Evolutionary conservation across 108 stramenopile species (phyloP).

Genomic region (Nitzschia sp.): DNA sequence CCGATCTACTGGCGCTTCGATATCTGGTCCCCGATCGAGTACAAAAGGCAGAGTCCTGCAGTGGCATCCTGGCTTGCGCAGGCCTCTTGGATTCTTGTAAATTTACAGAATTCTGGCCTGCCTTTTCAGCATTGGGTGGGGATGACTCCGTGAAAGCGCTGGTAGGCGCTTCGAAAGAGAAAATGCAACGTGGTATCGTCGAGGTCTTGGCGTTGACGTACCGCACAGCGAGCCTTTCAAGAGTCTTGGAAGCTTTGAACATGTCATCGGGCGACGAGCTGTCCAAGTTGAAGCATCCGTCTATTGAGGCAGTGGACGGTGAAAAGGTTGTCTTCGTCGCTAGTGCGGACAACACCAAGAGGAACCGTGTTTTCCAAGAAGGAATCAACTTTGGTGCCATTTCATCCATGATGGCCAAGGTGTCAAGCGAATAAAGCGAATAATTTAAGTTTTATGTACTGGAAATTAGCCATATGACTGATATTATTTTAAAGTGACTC

Average conservation of each 20-base stretch:
- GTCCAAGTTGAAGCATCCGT: slow-evolving; percentile 28
- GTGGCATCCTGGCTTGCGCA: slow-evolving; percentile 56
- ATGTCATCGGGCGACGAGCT: slow-evolving; percentile 41
- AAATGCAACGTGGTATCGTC: slow-evolving; percentile 55
- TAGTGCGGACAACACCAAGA: slow-evolving; percentile 73
- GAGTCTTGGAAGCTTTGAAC: slow-evolving; percentile 57
- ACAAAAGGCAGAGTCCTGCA: slow-evolving; percentile 58
- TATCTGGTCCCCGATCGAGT: slow-evolving; percentile 75
- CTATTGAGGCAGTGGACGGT: slow-evolving; percentile 39
- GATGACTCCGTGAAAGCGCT: slow-evolving; percentile 43
- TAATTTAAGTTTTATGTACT: too few species aligned
- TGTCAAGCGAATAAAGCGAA: slow-evolving; percentile 37
- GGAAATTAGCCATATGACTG: too few species aligned
- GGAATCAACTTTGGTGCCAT: slow-evolving; percentile 49
- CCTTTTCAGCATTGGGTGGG: slow-evolving; percentile 45
- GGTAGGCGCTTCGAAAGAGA: slow-evolving; percentile 39
- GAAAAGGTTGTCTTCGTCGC: slow-evolving; percentile 62
- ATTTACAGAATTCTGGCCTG: slow-evolving; percentile 78
- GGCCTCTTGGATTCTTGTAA: slow-evolving; percentile 71
- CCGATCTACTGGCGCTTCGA: slow-evolving; percentile 65
- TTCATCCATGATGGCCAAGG: slow-evolving; percentile 43
- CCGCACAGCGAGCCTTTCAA: slow-evolving; percentile 51
- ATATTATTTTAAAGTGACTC: too few species aligned
- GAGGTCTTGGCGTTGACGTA: slow-evolving; percentile 67
- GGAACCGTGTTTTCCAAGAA: slow-evolving; percentile 63